Conservation (phyloP, 2,329 filamentous ascomycete genomes). For the Cytospora mali region DNA sequence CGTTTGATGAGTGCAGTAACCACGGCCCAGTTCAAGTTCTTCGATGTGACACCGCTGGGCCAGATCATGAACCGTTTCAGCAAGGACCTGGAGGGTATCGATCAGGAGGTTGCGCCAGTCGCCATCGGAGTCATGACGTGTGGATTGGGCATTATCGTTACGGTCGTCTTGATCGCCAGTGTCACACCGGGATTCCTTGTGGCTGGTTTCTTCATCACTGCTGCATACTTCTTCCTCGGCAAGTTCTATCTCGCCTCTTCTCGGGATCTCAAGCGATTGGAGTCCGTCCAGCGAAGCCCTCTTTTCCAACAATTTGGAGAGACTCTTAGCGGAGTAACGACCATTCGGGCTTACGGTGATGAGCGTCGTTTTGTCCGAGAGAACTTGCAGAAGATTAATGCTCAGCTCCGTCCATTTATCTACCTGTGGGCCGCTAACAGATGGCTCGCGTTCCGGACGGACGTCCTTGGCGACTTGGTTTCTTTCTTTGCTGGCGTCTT, state of each 20-base stretch:
- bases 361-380: slow-evolving; percentile 92
- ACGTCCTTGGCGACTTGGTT: slow-evolving; percentile 86
- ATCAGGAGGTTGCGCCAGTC: slow-evolving; percentile 92
- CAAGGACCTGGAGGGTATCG: slow-evolving; percentile 92
- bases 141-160: slow-evolving; percentile 72
- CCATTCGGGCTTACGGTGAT: slow-evolving; percentile 94
- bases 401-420: slow-evolving; percentile 89
- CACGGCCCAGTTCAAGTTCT: slow-evolving; percentile 94
- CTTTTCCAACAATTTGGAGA: slow-evolving; percentile 98
- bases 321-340: slow-evolving; percentile 91
- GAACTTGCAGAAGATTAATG: slow-evolving; percentile 85
- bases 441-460: slow-evolving; percentile 93
- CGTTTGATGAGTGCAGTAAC: slow-evolving; percentile 77
- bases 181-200: slow-evolving; percentile 92
- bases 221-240: slow-evolving; percentile 80
- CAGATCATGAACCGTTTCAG: slow-evolving; percentile 99
- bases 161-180: slow-evolving; percentile 80
- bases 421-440: slow-evolving; percentile 96
- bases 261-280: slow-evolving; percentile 91
- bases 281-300: slow-evolving; percentile 91
- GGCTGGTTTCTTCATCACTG: slow-evolving; percentile 80
- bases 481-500: slow-evolving; percentile 93
- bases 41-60: slow-evolving; percentile 92
- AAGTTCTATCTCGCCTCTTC: slow-evolving; percentile 89
- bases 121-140: slow-evolving; percentile 77